Evolutionary conservation across 2,329 filamentous ascomycete species (phyloP).

Genomic region (Xylaria sp.): DNA sequence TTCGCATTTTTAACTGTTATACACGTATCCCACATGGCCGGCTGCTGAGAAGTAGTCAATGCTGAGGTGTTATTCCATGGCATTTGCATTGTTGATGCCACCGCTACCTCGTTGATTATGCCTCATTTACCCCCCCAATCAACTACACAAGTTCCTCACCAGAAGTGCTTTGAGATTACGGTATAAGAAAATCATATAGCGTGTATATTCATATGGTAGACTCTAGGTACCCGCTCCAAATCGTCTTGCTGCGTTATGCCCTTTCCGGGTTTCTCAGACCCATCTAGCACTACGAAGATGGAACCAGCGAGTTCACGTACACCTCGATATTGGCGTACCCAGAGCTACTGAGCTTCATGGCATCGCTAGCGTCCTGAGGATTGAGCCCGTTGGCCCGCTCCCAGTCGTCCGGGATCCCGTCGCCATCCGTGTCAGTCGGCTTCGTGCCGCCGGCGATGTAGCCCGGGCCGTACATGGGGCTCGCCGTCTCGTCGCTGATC

Average conservation of each 20-base stretch:
- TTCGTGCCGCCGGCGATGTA: constrained; percentile 52
- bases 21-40: background rate
- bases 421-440: constrained; percentile 57
- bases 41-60: too few relatives aligned
- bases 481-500: constrained; percentile 57
- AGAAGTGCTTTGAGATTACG: background rate
- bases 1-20: background rate
- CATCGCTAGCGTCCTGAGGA: constrained; percentile 53
- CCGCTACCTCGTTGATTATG: background rate
- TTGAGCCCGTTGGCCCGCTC: constrained; percentile 57
- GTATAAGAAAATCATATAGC: background rate
- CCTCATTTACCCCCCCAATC: too few relatives aligned
- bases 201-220: background rate
- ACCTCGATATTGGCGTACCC: constrained; percentile 61
- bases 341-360: constrained; percentile 54
- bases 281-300: constrained; percentile 26
- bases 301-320: constrained; percentile 61
- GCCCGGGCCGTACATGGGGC: constrained; percentile 53
- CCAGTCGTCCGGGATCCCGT: constrained; percentile 62
- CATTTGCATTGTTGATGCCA: background rate
- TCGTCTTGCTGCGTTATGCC: background rate
- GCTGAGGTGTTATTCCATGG: background rate
- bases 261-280: background rate
- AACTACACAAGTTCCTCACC: background rate
- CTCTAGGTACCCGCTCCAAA: background rate